Percentiles rank a stretch among this genome's conserved stretches.
phyloP scores from a whole-genome alignment of 2,329 filamentous ascomycete species.

The Diaporthe velutina region DNA sequence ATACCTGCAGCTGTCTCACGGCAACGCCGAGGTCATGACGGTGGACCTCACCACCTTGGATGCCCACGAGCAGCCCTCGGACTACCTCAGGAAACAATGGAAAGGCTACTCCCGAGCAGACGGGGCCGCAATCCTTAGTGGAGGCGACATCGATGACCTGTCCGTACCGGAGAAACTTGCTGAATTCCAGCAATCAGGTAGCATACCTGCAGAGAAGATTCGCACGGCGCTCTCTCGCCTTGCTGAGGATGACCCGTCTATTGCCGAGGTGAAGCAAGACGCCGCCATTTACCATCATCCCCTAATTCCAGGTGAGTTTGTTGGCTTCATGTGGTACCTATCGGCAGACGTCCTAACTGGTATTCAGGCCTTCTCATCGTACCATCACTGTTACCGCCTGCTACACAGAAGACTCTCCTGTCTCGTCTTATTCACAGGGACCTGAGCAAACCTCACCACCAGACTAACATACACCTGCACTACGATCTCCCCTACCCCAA shows the following conservation, averaged over 20 bases:
- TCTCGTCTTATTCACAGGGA: constrained; percentile 76
- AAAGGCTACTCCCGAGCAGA: constrained; percentile 79
- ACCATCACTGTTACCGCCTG: constrained; percentile 78
- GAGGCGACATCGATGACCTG: constrained; percentile 70
- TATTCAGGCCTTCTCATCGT: constrained; percentile 80
- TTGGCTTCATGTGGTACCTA: constrained; percentile 8
- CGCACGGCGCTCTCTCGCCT: constrained; percentile 59
- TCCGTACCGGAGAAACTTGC: constrained; percentile 52
- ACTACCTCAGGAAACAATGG: constrained; percentile 77
- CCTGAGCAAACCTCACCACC: constrained; percentile 77
- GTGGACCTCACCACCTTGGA: constrained; percentile 69
- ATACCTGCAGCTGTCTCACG: background rate
- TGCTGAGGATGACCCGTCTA: constrained; percentile 48
- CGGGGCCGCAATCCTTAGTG: constrained; percentile 61
- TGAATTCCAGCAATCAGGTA: constrained; percentile 60
- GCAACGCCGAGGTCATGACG: constrained; percentile 49
- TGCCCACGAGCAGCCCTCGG: constrained; percentile 83
- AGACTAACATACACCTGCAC: constrained; percentile 79
- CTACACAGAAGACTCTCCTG: constrained; percentile 78
- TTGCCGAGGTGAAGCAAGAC: constrained; percentile 52
- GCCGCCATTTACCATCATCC: constrained; percentile 73
- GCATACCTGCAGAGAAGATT: constrained; percentile 58
- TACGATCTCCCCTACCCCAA: constrained; percentile 49
- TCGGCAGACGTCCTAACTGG: constrained; percentile 11
- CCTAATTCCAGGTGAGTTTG: constrained; percentile 74